A percentile compares a stretch with the other conserved stretches of the same genome.
These are phyloP conservation scores for Cutaneotrichosporon cyanovorans DNA, from an alignment of 1,284 basidiomycete genomes.

Conservation along the genomic window DNA sequence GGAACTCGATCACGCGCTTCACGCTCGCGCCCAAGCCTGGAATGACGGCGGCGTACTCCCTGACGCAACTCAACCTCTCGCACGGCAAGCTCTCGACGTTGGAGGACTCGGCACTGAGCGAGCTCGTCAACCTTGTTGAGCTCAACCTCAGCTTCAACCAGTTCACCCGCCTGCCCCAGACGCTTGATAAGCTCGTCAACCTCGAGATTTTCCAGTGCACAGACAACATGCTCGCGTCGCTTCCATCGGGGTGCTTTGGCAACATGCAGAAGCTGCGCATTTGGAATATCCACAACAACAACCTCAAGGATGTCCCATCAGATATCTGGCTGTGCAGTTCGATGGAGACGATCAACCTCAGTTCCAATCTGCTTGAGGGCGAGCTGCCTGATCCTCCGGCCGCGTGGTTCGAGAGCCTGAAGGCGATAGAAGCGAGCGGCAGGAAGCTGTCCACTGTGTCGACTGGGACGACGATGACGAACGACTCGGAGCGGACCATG, in stretches of 20 bases:
- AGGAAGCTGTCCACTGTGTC: conserved; percentile 23
- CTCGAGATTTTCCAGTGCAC: conserved; percentile 75
- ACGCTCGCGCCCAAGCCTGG: conserved; percentile 58
- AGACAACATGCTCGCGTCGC: conserved; percentile 73
- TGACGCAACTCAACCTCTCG: conserved; percentile 81
- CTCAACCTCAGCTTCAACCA: conserved; percentile 80
- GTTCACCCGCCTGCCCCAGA: conserved; percentile 74
- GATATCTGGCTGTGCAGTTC: conserved; percentile 78
- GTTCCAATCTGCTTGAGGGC: conserved; percentile 71
- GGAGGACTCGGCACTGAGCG: conserved; percentile 62
- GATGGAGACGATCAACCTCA: conserved; percentile 71
- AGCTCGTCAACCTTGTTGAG: conserved; percentile 63
- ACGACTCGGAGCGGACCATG: conserved; percentile 4
- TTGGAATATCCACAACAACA: conserved; percentile 88
- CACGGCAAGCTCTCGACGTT: conserved; percentile 82
- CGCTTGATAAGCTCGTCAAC: conserved; percentile 62
- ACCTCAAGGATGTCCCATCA: conserved; percentile 66
- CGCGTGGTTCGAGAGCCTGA: conserved; percentile 22
- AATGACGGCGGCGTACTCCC: conserved; percentile 54
- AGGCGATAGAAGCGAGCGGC: conserved; percentile 2
- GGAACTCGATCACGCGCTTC: conserved; percentile 58
- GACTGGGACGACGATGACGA: conserved; percentile 56
- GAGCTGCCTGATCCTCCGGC: conserved; percentile 62
- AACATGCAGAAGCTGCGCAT: conserved; percentile 65
- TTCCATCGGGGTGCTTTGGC: conserved; percentile 69